phyloP scores from a whole-genome alignment of 371 early-diverging fungal species.

The Rhizopus stolonifer region DNA sequence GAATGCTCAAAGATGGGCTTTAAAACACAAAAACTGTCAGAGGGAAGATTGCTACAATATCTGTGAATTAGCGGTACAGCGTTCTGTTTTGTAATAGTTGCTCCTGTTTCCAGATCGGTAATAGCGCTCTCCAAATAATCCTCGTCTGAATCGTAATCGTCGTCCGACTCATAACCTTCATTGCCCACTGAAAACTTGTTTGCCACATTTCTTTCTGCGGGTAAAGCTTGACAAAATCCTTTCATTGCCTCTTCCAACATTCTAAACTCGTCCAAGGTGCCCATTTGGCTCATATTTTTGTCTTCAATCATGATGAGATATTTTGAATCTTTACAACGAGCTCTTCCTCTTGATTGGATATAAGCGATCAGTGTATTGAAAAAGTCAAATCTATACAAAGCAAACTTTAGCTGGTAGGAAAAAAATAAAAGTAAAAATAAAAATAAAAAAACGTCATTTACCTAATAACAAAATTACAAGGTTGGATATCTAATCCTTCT shows the following conservation, averaged over 20 bases:
- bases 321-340: constrained; percentile 70
- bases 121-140: constrained; percentile 35
- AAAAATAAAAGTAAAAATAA: too few species aligned
- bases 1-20: constrained; percentile 51
- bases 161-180: constrained; percentile 24
- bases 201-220: constrained; percentile 47
- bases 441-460: constrained; percentile 40
- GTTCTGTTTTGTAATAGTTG: constrained; percentile 62
- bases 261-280: constrained; percentile 41
- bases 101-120: constrained; percentile 58
- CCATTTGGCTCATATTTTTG: constrained; percentile 41
- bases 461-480: constrained; percentile 91
- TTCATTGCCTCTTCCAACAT: constrained; percentile 55
- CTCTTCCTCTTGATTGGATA: constrained; percentile 96
- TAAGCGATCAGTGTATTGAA: constrained; percentile 70
- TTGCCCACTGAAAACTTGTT: constrained; percentile 13
- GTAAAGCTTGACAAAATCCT: constrained; percentile 45
- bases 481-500: constrained; percentile 96
- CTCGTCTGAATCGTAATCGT: constrained; percentile 32
- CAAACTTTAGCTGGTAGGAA: not conserved
- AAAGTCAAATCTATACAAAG: constrained; percentile 70
- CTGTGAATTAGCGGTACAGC: constrained; percentile 60
- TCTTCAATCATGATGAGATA: constrained; percentile 74
- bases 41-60: constrained; percentile 65
- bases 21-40: constrained; percentile 53